These are phyloP conservation scores for Rusavskia elegans DNA, from an alignment of 495 filamentous ascomycete genomes.

Conservation along the genomic window DNA sequence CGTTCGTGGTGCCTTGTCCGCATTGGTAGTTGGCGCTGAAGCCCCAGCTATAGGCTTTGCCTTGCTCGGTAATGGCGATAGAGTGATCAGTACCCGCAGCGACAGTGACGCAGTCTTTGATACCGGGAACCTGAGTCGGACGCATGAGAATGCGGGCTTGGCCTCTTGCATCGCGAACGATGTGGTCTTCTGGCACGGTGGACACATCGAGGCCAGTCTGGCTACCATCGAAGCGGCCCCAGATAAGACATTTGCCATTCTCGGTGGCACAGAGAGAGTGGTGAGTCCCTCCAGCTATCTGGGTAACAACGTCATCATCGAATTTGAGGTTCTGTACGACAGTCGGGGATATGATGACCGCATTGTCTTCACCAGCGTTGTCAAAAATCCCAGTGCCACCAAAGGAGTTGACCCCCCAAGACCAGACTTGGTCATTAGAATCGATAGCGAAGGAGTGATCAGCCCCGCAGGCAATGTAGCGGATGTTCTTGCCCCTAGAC, in stretches of 20 bases:
- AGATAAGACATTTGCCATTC: conserved; percentile 38
- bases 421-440: conserved; percentile 51
- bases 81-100: conserved; percentile 40
- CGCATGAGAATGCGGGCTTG: conserved; percentile 38
- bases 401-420: conserved; percentile 83
- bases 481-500: conserved; percentile 28
- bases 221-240: conserved; percentile 43
- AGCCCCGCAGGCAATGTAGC: conserved; percentile 34
- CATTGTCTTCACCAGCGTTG: conserved; percentile 49
- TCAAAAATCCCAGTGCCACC: conserved; percentile 60
- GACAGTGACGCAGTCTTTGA: conserved; percentile 26
- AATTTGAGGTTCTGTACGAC: conserved; percentile 42
- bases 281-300: conserved; percentile 38
- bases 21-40: conserved; percentile 49
- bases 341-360: conserved; percentile 39
- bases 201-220: conserved; percentile 40
- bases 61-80: conserved; percentile 38
- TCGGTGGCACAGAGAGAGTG: conserved; percentile 39
- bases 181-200: conserved; percentile 25
- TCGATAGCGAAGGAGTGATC: conserved; percentile 60
- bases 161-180: conserved; percentile 31
- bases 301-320: conserved; percentile 23
- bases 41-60: conserved; percentile 46
- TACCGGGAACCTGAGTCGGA: conserved; percentile 33
- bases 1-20: conserved; percentile 38